These are phyloP conservation scores for Aspergillus mulundensis DNA, from an alignment of 495 filamentous ascomycete genomes.

Conservation along the genomic window DNA sequence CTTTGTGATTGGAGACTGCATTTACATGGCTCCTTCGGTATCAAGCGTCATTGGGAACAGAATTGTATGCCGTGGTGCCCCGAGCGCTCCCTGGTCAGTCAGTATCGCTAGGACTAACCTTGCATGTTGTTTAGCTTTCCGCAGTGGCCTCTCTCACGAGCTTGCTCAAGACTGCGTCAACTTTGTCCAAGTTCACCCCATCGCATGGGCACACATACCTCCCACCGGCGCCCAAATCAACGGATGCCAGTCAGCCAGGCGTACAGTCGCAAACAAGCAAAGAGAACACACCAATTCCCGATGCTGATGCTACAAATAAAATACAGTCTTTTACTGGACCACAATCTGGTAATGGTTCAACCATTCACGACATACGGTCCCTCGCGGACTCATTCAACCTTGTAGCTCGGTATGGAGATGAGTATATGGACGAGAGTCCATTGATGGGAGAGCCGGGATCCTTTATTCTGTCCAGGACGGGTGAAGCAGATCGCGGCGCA, in stretches of 20 bases:
- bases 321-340: slow-evolving; percentile 31
- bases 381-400: slow-evolving; percentile 66
- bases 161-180: slow-evolving; percentile 57
- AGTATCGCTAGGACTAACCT: not conserved
- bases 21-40: slow-evolving; percentile 85
- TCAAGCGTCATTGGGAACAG: slow-evolving; percentile 71
- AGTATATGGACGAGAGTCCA: slow-evolving; percentile 91
- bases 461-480: slow-evolving; percentile 65
- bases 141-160: slow-evolving; percentile 62
- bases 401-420: slow-evolving; percentile 60
- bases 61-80: slow-evolving; percentile 51
- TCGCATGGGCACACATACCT: slow-evolving; percentile 71
- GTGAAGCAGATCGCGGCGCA: slow-evolving; percentile 24
- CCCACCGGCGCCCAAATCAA: slow-evolving; percentile 43
- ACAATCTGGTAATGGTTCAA: slow-evolving; percentile 21
- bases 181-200: slow-evolving; percentile 68
- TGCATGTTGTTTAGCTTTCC: slow-evolving; percentile 51
- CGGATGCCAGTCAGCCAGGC: slow-evolving; percentile 29
- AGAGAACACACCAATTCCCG: slow-evolving; percentile 60
- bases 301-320: slow-evolving; percentile 37
- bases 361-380: slow-evolving; percentile 47
- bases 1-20: slow-evolving; percentile 77
- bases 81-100: not conserved
- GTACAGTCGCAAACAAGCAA: slow-evolving; percentile 45
- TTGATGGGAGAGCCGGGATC: slow-evolving; percentile 79